Conservation (phyloP, 202 grass and related monocot species). For the Alloteropsis angusta region DNA sequence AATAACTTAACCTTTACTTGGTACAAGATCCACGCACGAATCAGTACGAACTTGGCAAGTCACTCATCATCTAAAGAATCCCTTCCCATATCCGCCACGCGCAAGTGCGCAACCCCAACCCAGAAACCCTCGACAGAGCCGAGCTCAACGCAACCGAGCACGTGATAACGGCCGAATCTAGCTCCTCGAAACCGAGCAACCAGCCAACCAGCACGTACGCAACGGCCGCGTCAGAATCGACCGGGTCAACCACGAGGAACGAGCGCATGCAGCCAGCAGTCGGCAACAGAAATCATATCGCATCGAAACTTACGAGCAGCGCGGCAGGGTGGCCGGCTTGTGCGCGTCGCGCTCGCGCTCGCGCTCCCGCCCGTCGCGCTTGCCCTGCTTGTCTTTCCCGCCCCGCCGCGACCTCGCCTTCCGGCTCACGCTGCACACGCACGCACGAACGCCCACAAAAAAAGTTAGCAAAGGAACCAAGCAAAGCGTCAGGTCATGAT, state of each 20-base stretch:
- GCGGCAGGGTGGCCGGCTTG: slow-evolving; percentile 38
- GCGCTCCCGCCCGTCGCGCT: slow-evolving; percentile 20
- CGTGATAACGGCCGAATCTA: not conserved
- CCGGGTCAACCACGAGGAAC: not conserved
- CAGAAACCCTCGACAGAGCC: not conserved
- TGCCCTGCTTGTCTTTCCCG: slow-evolving; percentile 22
- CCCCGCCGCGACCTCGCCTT: slow-evolving; percentile 24
- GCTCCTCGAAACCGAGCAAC: not conserved
- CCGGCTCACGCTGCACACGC: slow-evolving; percentile 16
- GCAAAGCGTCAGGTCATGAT: not conserved
- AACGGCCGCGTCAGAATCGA: not conserved
- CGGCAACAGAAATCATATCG: not conserved
- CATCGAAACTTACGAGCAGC: slow-evolving; percentile 46
- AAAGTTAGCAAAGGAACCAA: not conserved
- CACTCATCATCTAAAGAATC: not conserved
- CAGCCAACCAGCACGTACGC: too few relatives aligned
- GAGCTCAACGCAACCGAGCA: not conserved
- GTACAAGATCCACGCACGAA: not conserved
- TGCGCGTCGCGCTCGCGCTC: slow-evolving; percentile 1
- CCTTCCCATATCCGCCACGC: not conserved
- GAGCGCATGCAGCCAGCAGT: not conserved
- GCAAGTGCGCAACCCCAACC: not conserved
- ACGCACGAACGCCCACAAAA: not conserved
- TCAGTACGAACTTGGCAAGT: not conserved
- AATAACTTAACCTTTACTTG: not conserved